Conservation (phyloP, 306 rosid species). For the Cajanus cajan region DNA sequence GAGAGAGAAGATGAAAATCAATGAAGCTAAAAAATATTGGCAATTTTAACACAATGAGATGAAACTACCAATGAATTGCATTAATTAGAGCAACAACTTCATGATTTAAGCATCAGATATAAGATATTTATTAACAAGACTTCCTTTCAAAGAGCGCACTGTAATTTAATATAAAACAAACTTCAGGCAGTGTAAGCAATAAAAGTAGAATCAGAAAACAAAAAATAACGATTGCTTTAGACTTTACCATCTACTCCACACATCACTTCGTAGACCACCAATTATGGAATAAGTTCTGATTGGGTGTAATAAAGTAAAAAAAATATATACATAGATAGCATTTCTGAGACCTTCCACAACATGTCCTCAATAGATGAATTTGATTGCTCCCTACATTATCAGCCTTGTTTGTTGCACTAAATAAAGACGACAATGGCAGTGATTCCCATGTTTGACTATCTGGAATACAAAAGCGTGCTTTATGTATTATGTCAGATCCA, state of each 20-base stretch:
- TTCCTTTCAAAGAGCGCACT: slow-evolving; percentile 4
- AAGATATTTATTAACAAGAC: neutral
- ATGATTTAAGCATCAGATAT: neutral
- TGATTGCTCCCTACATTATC: slow-evolving; percentile 44
- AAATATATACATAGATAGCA: neutral
- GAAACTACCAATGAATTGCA: neutral
- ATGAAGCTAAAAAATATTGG: neutral
- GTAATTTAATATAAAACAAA: neutral
- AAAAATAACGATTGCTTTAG: neutral
- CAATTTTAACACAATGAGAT: neutral
- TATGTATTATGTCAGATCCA: slow-evolving; percentile 41
- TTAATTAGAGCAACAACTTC: neutral
- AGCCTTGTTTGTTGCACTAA: slow-evolving; percentile 46
- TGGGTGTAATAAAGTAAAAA: slow-evolving; percentile 25
- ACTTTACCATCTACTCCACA: slow-evolving; percentile 1
- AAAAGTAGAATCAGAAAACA: neutral
- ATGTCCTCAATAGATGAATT: slow-evolving; percentile 60
- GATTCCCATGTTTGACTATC: slow-evolving; percentile 86
- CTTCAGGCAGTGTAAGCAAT: neutral
- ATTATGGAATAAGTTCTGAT: neutral
- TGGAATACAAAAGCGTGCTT: slow-evolving; percentile 64
- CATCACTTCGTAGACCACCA: slow-evolving; percentile 25
- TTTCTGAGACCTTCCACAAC: slow-evolving; percentile 77
- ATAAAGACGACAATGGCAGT: slow-evolving; percentile 59
- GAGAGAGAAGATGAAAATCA: neutral